Base-by-base conservation (phyloP, 2,329 filamentous ascomycete species). In the Botrytis cinerea region DNA sequence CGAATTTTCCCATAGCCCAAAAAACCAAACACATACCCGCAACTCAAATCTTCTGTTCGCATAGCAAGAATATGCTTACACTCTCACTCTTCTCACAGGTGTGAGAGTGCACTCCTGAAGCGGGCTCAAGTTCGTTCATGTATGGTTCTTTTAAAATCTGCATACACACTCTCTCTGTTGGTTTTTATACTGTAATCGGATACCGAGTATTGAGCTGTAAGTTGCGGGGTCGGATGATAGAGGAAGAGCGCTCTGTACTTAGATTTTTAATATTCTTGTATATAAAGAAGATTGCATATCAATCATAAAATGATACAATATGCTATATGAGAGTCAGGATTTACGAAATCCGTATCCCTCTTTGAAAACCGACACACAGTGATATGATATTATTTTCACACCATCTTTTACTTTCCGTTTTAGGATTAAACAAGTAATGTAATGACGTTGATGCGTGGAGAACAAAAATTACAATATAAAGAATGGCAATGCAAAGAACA, bases 321-420 rank as follows among this genome's bases (percentile, higher is more conserved):
- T 51, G 12, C 22, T n/a, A 25, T 10, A 2, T 2, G 7, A 22
- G 45, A 22, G 0, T 8, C 7, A 9, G 8, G 45, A 8, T 2
- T 9, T 48, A 1, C 3, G 2, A 7, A 9, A 9, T 22, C 1
- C 12, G 22, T 5, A 0, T 6, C 22, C 1, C 22, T 25, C 4
- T 51, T 51, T 1, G 4, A 51, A n/a, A 20, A 2, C 6, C n/a
- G 1, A 5, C 25, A n/a, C 25, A n/a, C 10, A 51, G 25, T n/a
- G 4, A 51, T 51, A 14, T n/a, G 0, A n/a, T 51, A 4, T n/a
- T 6, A 20, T n/a, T 1, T 14, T 12, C 2, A n/a, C 22, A 4
- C 5, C 10, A n/a, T 14, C 25, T 51, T 14, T 51, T 6, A 10
- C 0, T 2, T 14, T 51, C 10, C 22, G 25, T n/a, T n/a, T n/a